Evolutionary conservation across 805 yeast species (phyloP).

Genomic region (Cyberlindnera misumaiensis): DNA sequence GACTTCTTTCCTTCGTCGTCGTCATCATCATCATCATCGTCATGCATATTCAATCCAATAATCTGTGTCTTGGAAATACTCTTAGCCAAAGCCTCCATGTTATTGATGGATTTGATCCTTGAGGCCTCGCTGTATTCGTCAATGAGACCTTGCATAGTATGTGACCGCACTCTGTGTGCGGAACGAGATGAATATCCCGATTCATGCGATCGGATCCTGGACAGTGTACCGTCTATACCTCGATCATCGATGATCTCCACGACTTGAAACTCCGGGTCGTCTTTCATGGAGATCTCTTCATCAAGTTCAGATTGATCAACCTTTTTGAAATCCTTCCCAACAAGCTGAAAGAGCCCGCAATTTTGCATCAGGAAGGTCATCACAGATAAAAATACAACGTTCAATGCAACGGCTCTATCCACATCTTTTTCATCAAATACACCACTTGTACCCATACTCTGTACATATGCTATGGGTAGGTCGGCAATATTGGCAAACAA

Average conservation of each 20-base stretch:
- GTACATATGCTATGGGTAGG: constrained; percentile 47
- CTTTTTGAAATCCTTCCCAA: constrained; percentile 60
- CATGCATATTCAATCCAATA: constrained; percentile 16
- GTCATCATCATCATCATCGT: not conserved
- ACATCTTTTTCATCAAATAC: constrained; percentile 34
- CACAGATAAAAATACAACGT: constrained; percentile 34
- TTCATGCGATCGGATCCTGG: constrained; percentile 4
- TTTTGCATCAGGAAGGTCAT: constrained; percentile 64
- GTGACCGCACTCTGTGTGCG: constrained; percentile 4
- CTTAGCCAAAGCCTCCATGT: constrained; percentile 12
- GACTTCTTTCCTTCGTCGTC: not conserved
- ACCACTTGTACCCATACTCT: constrained; percentile 36
- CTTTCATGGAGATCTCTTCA: not conserved
- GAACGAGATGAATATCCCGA: constrained; percentile 19
- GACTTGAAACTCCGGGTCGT: not conserved
- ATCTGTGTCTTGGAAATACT: constrained; percentile 16
- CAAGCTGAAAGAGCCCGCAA: constrained; percentile 63
- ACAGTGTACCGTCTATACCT: not conserved
- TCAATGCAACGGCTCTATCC: constrained; percentile 40
- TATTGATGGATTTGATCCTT: constrained; percentile 7
- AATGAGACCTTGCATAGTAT: constrained; percentile 14
- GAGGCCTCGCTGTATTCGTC: constrained; percentile 23
- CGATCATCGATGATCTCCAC: not conserved
- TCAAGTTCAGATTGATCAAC: not conserved
- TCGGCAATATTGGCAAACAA: constrained; percentile 46